These are phyloP conservation scores for Pelargonium australe DNA, from an alignment of 441 rosid species.

Conservation along the genomic window DNA sequence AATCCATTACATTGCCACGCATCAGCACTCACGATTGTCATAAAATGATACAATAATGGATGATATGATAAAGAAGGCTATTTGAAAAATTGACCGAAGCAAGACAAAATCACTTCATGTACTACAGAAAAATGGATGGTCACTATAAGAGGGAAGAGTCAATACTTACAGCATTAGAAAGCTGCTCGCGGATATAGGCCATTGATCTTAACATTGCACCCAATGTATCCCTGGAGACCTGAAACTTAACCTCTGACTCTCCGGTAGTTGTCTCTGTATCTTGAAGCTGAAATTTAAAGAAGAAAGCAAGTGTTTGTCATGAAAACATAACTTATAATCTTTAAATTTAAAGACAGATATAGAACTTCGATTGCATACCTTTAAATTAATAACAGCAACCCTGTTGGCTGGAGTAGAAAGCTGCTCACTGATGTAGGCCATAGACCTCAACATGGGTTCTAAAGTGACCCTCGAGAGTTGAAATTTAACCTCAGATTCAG, in stretches of 20 bases:
- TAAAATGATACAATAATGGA: too few species aligned
- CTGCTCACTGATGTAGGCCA: conserved; percentile 6
- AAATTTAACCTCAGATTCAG: conserved; percentile 1
- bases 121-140: neutral
- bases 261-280: neutral
- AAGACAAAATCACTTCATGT: neutral
- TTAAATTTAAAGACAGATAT: too few species aligned
- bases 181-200: conserved; percentile 7
- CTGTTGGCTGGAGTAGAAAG: conserved; percentile 5
- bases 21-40: too few species aligned
- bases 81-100: neutral
- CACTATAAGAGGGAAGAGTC: neutral
- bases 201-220: conserved; percentile 5
- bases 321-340: too few species aligned
- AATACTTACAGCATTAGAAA: conserved; percentile 4
- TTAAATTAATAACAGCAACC: conserved; percentile 5
- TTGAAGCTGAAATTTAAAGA: conserved; percentile 1
- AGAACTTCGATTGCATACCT: neutral
- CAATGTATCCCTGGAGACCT: conserved; percentile 1
- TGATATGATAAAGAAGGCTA: neutral
- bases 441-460: conserved; percentile 3
- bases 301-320: neutral
- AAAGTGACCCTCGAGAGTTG: neutral
- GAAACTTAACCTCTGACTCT: conserved; percentile 6
- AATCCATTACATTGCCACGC: too few species aligned